phyloP scores from a whole-genome alignment of 139 green algal species.

The Mesotaenium endlicherianum region DNA sequence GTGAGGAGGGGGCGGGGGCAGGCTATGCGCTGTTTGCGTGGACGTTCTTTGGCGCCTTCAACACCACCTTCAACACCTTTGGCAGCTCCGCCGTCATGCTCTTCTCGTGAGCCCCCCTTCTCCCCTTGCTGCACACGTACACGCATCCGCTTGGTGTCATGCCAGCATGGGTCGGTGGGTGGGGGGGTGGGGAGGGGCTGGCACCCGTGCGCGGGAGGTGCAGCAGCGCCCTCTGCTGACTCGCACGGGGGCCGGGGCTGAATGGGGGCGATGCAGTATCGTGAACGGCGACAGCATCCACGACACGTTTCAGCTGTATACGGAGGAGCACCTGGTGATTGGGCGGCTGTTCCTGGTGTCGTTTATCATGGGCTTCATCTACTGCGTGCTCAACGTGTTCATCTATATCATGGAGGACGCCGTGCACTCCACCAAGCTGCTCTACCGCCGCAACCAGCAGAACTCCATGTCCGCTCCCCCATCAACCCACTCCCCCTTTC shows the following conservation, averaged over 20 bases:
- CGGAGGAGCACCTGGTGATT: background rate
- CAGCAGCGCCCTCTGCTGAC: too few species aligned
- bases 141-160: too few species aligned
- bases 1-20: too few species aligned
- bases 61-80: conserved; percentile 1
- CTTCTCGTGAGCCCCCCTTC: too few species aligned
- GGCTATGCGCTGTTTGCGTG: conserved; percentile 36
- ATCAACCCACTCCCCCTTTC: background rate
- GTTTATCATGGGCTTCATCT: conserved; percentile 38
- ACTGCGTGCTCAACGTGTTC: conserved; percentile 49
- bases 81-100: conserved; percentile 11
- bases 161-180: too few species aligned
- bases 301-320: background rate
- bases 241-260: too few species aligned
- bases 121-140: too few species aligned
- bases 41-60: conserved; percentile 31
- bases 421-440: conserved; percentile 17
- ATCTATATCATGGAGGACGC: conserved; percentile 48
- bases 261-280: conserved; percentile 28
- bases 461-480: background rate
- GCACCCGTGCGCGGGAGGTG: too few species aligned
- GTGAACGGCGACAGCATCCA: conserved; percentile 40
- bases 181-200: too few species aligned
- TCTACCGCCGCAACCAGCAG: background rate
- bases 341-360: conserved; percentile 22